phyloP scores from a whole-genome alignment of 345 rosid species.

The Eucalyptus tenuipes region DNA sequence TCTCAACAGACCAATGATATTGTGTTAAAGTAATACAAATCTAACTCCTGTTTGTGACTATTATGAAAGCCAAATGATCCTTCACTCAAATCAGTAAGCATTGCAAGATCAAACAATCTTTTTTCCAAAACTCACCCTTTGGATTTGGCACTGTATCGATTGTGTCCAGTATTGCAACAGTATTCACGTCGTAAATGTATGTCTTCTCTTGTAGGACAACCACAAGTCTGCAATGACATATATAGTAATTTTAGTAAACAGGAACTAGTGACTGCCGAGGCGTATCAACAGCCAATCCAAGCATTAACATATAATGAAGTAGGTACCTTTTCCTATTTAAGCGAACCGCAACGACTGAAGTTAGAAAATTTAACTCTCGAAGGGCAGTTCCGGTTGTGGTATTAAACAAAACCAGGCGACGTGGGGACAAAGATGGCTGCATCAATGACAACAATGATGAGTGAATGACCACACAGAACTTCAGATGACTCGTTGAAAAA shows the following conservation, averaged over 20 bases:
- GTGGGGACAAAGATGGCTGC: constrained; percentile 78
- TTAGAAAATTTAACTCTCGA: constrained; percentile 60
- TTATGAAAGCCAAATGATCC: background rate
- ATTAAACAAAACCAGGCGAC: constrained; percentile 74
- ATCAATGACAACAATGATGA: background rate
- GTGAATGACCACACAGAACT: background rate
- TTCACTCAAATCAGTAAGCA: background rate
- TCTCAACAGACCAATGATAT: background rate
- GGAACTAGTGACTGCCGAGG: background rate
- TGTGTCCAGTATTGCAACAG: constrained; percentile 60
- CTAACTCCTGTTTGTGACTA: background rate
- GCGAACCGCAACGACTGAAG: constrained; percentile 79
- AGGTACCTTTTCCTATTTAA: constrained; percentile 58
- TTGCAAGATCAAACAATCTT: background rate
- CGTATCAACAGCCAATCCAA: background rate
- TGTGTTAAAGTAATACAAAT: background rate
- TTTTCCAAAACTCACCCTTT: constrained; percentile 37
- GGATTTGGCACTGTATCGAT: constrained; percentile 68
- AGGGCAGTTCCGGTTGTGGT: constrained; percentile 52
- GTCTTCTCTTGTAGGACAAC: constrained; percentile 82
- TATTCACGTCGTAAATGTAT: constrained; percentile 61
- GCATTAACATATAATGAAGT: background rate
- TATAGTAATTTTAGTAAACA: background rate
- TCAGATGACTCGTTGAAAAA: background rate
- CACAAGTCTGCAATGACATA: constrained; percentile 41